These are phyloP conservation scores for Penicillium canariense DNA, from an alignment of 495 filamentous ascomycete species.

Conservation along the genomic window DNA sequence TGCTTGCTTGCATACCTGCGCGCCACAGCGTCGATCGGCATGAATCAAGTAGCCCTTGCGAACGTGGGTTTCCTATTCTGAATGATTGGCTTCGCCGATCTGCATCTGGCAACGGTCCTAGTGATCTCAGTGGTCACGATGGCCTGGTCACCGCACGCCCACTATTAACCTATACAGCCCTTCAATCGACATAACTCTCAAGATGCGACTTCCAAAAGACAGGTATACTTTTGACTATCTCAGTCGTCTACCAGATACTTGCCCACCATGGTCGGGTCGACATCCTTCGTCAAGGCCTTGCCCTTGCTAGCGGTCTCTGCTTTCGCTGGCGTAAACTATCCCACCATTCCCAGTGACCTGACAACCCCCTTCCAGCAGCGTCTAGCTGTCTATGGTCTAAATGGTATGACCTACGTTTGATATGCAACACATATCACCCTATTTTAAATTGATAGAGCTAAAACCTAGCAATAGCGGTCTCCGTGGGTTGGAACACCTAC, in stretches of 20 bases:
- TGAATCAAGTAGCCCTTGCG: slow-evolving; percentile 1
- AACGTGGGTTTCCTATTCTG: slow-evolving; percentile 13
- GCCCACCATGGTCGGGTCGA: slow-evolving; percentile 17
- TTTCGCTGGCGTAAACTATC: slow-evolving; percentile 47
- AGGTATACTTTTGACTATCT: background rate
- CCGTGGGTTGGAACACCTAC: slow-evolving; percentile 57
- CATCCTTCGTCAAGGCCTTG: slow-evolving; percentile 22
- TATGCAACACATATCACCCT: background rate
- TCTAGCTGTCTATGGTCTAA: slow-evolving; percentile 53
- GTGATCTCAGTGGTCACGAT: background rate
- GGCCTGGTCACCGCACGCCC: background rate
- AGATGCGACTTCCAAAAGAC: background rate
- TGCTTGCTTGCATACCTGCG: background rate
- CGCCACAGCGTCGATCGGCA: slow-evolving; percentile 2
- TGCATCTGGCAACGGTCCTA: background rate
- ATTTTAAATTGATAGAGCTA: background rate
- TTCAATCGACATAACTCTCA: background rate
- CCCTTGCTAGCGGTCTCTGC: slow-evolving; percentile 42
- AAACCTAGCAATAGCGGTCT: slow-evolving; percentile 40
- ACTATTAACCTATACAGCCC: slow-evolving; percentile 4
- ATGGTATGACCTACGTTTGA: slow-evolving; percentile 36
- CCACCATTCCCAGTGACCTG: slow-evolving; percentile 50
- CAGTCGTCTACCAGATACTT: background rate
- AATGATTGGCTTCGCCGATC: slow-evolving; percentile 11
- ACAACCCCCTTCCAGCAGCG: slow-evolving; percentile 59